These are phyloP conservation scores for Colletotrichum karsti DNA, from an alignment of 2,329 filamentous ascomycete species.

Conservation along the genomic window DNA sequence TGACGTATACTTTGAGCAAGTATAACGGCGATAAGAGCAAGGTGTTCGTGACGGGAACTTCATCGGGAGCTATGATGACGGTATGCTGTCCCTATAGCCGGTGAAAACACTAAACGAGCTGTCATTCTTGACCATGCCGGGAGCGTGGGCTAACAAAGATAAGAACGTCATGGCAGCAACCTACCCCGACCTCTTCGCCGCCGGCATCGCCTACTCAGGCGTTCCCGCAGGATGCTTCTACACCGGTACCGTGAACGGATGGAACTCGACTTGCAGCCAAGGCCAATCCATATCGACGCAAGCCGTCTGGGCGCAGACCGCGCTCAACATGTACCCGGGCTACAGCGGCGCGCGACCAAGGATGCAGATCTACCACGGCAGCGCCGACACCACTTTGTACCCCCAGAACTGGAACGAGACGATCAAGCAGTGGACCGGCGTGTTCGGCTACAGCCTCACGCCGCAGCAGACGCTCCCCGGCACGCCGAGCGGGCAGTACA, in stretches of 20 bases:
- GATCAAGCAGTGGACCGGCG: slow-evolving; percentile 63
- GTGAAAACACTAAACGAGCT: neutral
- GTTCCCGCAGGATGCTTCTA: slow-evolving; percentile 54
- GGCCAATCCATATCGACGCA: slow-evolving; percentile 52
- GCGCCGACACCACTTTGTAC: slow-evolving; percentile 56
- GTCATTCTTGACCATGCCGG: neutral
- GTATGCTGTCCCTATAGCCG: slow-evolving; percentile 29
- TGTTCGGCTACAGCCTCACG: slow-evolving; percentile 50
- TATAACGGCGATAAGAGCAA: slow-evolving; percentile 59
- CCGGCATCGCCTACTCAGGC: slow-evolving; percentile 52
- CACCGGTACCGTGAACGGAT: slow-evolving; percentile 49
- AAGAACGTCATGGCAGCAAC: slow-evolving; percentile 54
- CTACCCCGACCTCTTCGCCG: slow-evolving; percentile 57
- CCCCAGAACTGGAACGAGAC: slow-evolving; percentile 65
- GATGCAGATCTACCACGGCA: slow-evolving; percentile 68
- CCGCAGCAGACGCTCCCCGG: slow-evolving; percentile 36
- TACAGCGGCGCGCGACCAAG: slow-evolving; percentile 59
- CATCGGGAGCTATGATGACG: slow-evolving; percentile 60
- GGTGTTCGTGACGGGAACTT: slow-evolving; percentile 62
- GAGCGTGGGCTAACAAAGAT: neutral
- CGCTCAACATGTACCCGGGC: slow-evolving; percentile 54
- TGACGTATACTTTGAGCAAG: slow-evolving; percentile 59
- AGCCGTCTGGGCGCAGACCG: slow-evolving; percentile 57
- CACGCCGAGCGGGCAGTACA: slow-evolving; percentile 38
- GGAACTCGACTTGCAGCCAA: slow-evolving; percentile 61